Percentiles rank a stretch among this genome's conserved stretches.
Conservation (phyloP, 192 early-diverging fungal species). For the Lobosporangium transversale region DNA sequence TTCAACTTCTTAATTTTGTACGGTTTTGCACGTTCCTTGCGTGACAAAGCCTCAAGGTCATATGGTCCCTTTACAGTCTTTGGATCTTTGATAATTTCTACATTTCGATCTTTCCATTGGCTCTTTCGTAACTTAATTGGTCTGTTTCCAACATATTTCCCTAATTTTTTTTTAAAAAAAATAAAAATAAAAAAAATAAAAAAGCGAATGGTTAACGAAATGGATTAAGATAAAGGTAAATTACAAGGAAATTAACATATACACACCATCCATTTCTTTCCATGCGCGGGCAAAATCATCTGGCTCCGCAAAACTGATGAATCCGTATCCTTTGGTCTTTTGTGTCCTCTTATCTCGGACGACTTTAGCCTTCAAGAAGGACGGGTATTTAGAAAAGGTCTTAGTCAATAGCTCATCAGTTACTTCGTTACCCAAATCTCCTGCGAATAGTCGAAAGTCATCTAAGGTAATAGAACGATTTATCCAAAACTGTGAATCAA, state of each 20-base stretch:
- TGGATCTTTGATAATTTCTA: constrained; percentile 63
- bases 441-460: constrained; percentile 94
- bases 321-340: constrained; percentile 94
- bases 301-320: constrained; percentile 90
- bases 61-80: constrained; percentile 39
- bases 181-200: background rate
- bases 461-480: no score
- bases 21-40: constrained; percentile 46
- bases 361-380: constrained; percentile 83
- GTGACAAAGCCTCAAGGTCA: constrained; percentile 25
- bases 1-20: constrained; percentile 54
- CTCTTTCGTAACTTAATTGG: constrained; percentile 95
- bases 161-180: constrained; percentile 43
- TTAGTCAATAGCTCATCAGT: constrained; percentile 82
- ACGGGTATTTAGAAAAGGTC: constrained; percentile 87
- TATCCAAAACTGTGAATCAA: no score
- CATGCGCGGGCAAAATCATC: constrained; percentile 93
- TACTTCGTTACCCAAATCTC: constrained; percentile 95
- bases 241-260: background rate
- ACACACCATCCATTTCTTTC: constrained; percentile 93
- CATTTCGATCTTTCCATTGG: constrained; percentile 90
- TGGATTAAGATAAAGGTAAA: background rate
- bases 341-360: constrained; percentile 85
- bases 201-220: background rate
- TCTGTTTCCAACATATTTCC: constrained; percentile 94